phyloP scores from a whole-genome alignment of 177 flowering plant species.

The Vitis hybrid region DNA sequence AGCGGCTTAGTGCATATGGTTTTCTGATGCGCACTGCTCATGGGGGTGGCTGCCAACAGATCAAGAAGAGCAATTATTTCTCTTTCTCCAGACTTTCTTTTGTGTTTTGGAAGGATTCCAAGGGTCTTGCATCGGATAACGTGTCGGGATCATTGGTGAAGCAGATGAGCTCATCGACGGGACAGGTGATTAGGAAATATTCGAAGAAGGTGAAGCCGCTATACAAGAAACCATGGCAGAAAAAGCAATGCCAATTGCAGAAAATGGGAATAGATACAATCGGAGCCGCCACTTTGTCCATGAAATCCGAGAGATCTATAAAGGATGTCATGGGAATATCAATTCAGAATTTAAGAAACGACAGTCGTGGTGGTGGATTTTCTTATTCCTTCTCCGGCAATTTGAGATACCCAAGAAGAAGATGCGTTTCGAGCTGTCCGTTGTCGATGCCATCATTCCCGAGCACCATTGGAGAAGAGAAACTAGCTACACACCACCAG shows the following conservation, averaged over 20 bases:
- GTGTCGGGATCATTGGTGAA: conserved; percentile 29
- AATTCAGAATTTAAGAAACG: conserved; percentile 14
- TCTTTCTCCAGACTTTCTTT: conserved; percentile 68
- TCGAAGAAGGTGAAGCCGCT: conserved; percentile 84
- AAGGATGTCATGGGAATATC: neutral
- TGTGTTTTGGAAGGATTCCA: conserved; percentile 55
- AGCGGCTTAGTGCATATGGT: conserved; percentile 17
- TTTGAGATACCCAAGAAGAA: conserved; percentile 56
- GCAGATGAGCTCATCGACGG: conserved; percentile 53
- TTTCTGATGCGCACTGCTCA: neutral
- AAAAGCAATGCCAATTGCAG: conserved; percentile 32
- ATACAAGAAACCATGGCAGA: conserved; percentile 67
- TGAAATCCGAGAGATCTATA: conserved; percentile 16
- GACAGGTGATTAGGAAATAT: conserved; percentile 72
- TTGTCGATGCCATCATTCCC: conserved; percentile 50
- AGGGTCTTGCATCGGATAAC: conserved; percentile 15
- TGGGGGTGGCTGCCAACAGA: neutral
- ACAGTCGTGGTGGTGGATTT: conserved; percentile 8
- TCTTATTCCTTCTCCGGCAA: conserved; percentile 87
- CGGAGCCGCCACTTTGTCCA: conserved; percentile 1
- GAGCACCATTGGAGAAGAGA: too few species aligned
- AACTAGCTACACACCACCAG: too few species aligned
- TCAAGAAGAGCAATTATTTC: conserved; percentile 60
- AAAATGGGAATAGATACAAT: conserved; percentile 9
- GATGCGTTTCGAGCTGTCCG: conserved; percentile 74